Conservation (phyloP, 345 rosid species). For the Ceriops decandra region DNA sequence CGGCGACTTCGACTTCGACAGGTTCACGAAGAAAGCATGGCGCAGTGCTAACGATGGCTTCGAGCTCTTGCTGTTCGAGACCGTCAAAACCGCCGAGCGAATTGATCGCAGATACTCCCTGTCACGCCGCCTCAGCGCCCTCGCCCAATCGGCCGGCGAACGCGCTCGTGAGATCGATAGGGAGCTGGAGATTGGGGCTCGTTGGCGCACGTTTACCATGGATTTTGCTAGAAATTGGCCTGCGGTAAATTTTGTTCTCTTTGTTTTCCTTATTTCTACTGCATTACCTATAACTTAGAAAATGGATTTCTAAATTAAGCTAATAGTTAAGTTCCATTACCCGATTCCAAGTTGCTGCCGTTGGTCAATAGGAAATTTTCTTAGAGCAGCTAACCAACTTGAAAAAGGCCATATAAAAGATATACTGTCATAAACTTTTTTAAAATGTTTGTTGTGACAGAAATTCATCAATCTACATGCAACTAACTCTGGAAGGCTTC, state of each 20-base stretch:
- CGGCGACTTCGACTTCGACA: slow-evolving; percentile 37
- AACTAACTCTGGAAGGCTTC: no score
- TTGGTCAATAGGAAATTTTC: no score
- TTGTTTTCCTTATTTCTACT: not conserved
- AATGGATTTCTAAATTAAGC: no score
- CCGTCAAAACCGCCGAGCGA: slow-evolving; percentile 79
- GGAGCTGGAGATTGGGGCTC: slow-evolving; percentile 56
- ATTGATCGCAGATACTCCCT: slow-evolving; percentile 74
- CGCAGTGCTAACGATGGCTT: slow-evolving; percentile 76
- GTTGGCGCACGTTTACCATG: slow-evolving; percentile 58
- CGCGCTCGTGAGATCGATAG: slow-evolving; percentile 79
- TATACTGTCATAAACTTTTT: not conserved
- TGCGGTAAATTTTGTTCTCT: slow-evolving; percentile 43
- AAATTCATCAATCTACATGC: not conserved
- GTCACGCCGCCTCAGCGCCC: slow-evolving; percentile 56
- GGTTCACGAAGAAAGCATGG: slow-evolving; percentile 69
- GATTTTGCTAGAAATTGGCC: slow-evolving; percentile 85
- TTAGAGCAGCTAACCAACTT: no score
- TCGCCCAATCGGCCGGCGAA: slow-evolving; percentile 49
- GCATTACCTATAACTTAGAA: no score
- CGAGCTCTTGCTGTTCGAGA: slow-evolving; percentile 73
- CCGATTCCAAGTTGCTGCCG: no score
- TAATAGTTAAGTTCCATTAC: no score
- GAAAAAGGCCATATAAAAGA: no score
- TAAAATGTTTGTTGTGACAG: not conserved